Conservation (phyloP, 768 basidiomycete genomes). For the Mycena pura region DNA sequence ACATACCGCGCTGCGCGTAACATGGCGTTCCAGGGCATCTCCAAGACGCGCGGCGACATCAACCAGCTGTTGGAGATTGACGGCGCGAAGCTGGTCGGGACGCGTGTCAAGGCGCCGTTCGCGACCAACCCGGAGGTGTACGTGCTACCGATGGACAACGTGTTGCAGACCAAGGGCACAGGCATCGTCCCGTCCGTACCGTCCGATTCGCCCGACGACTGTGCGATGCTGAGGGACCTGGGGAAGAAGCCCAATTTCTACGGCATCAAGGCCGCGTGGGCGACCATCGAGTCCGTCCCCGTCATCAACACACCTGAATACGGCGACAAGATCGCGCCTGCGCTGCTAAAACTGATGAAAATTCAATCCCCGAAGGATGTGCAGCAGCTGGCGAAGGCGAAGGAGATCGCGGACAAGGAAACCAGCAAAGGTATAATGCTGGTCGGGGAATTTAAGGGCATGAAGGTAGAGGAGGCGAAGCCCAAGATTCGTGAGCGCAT, state of each 20-base stretch:
- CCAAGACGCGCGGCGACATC: conserved; percentile 72
- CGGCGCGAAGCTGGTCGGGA: conserved; percentile 83
- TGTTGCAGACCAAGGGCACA: conserved; percentile 96
- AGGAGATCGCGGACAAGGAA: conserved; percentile 98
- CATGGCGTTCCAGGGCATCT: conserved; percentile 94
- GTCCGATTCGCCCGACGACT: conserved; percentile 98
- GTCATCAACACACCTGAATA: conserved; percentile 91
- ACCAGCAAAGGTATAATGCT: conserved; percentile 95
- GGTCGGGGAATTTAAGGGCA: conserved; percentile 89
- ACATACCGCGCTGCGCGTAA: conserved; percentile 93
- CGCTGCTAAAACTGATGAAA: conserved; percentile 86
- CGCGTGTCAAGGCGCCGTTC: conserved; percentile 89
- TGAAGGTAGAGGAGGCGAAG: conserved; percentile 91
- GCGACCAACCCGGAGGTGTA: conserved; percentile 86
- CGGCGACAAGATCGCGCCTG: conserved; percentile 87
- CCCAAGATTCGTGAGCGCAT: conserved; percentile 83
- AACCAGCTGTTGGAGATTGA: conserved; percentile 78
- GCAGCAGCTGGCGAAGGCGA: conserved; percentile 93
- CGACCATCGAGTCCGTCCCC: conserved; percentile 83
- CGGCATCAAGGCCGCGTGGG: conserved; percentile 92
- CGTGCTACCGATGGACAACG: conserved; percentile 98
- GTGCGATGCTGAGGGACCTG: conserved; percentile 85
- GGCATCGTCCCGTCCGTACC: conserved; percentile 98
- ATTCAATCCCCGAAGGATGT: conserved; percentile 94
- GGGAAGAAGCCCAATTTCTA: conserved; percentile 97